Conservation (phyloP, 1,284 basidiomycete genomes). For the Leccinum colubrinum region DNA sequence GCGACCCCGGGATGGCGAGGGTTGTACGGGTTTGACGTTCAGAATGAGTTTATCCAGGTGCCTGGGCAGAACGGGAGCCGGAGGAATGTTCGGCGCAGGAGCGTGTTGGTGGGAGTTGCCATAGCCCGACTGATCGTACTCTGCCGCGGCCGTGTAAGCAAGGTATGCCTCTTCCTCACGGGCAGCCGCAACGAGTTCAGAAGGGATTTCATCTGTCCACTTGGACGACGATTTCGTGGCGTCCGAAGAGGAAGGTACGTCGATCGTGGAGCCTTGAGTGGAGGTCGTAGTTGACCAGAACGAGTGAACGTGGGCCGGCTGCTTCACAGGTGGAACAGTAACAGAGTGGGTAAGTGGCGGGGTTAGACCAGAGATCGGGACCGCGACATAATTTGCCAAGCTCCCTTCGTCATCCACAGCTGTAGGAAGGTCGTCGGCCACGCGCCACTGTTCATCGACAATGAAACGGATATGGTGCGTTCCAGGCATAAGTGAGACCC, state of each 20-base stretch:
- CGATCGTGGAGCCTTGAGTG: slow-evolving; percentile 30
- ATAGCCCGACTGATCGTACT: slow-evolving; percentile 29
- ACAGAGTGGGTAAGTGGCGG: slow-evolving; percentile 24
- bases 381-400: slow-evolving; percentile 90
- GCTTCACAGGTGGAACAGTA: slow-evolving; percentile 41
- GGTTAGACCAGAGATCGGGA: slow-evolving; percentile 38
- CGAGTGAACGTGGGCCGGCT: slow-evolving; percentile 27
- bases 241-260: slow-evolving; percentile 24
- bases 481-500: slow-evolving; percentile 75
- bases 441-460: slow-evolving; percentile 88
- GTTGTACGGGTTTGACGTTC: slow-evolving; percentile 54
- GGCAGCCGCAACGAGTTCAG: slow-evolving; percentile 75
- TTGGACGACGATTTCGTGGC: slow-evolving; percentile 34
- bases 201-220: slow-evolving; percentile 80
- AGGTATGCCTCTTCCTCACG: slow-evolving; percentile 80
- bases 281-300: slow-evolving; percentile 39
- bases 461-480: slow-evolving; percentile 97
- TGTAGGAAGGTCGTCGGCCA: slow-evolving; percentile 78
- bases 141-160: slow-evolving; percentile 38
- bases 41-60: slow-evolving; percentile 95
- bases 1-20: slow-evolving; percentile 31
- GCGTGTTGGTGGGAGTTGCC: slow-evolving; percentile 30
- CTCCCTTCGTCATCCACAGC: slow-evolving; percentile 95
- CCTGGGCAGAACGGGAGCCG: slow-evolving; percentile 84
- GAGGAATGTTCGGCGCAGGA: slow-evolving; percentile 73